These are phyloP conservation scores for Suillus lakei DNA, from an alignment of 768 basidiomycete species.

Conservation along the genomic window DNA sequence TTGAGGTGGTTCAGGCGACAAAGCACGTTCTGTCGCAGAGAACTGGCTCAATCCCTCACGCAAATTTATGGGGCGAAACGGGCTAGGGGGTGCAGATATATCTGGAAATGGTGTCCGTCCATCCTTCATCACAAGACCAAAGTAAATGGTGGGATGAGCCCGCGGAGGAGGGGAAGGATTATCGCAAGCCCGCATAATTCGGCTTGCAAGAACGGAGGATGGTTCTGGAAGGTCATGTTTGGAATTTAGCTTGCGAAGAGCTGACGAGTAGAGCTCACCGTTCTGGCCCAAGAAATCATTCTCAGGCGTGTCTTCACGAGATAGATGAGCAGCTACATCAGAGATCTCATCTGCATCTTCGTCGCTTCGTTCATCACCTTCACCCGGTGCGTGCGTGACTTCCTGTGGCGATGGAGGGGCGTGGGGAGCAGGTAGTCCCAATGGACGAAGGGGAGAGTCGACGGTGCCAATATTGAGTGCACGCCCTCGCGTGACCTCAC, in stretches of 20 bases:
- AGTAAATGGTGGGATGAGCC: conserved; percentile 20
- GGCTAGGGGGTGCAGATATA: conserved; percentile 30
- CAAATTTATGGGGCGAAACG: conserved; percentile 38
- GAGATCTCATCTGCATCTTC: conserved; percentile 36
- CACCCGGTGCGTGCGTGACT: conserved; percentile 20
- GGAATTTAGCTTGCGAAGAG: conserved; percentile 13
- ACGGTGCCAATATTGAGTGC: conserved; percentile 27
- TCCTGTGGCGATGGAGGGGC: conserved; percentile 20
- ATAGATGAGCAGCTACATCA: conserved; percentile 31
- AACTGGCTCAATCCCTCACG: conserved; percentile 30
- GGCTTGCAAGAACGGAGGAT: conserved; percentile 66
- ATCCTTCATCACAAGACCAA: conserved; percentile 19
- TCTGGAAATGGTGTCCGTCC: conserved; percentile 20
- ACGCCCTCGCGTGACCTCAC: conserved; percentile 32
- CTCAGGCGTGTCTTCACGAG: conserved; percentile 54
- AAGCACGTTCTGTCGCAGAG: conserved; percentile 11
- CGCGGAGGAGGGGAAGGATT: conserved; percentile 75
- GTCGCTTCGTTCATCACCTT: conserved; percentile 32
- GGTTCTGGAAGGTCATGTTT: conserved; percentile 52
- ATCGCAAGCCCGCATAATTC: conserved; percentile 68
- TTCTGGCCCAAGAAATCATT: conserved; percentile 50
- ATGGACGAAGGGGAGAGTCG: conserved; percentile 49
- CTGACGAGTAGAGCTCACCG: conserved; percentile 33
- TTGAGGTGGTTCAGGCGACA: conserved; percentile 8
- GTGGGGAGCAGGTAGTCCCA: conserved; percentile 49